These are phyloP conservation scores for Bonia amplexicaulis DNA, from an alignment of 176 grass and related monocot species.

Conservation along the genomic window DNA sequence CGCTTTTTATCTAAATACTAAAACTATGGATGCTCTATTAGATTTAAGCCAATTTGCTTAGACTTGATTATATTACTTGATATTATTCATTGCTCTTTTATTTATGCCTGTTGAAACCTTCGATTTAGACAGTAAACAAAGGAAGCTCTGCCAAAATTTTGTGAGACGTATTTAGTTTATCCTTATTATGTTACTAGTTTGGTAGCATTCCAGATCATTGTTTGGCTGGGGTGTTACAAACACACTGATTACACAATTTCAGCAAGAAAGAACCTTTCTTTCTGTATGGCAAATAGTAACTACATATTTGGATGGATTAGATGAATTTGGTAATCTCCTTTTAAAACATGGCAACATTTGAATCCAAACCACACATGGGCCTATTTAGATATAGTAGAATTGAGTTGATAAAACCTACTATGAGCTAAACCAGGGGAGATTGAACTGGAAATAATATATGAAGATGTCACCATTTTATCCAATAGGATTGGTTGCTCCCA, in stretches of 20 bases:
- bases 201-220: too few species aligned
- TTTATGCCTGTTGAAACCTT: too few species aligned
- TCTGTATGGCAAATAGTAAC: not conserved
- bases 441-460: not conserved
- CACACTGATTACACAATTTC: not conserved
- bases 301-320: not conserved
- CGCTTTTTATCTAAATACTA: too few species aligned
- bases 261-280: not conserved
- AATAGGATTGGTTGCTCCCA: not conserved
- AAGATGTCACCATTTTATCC: not conserved
- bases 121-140: too few species aligned
- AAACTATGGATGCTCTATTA: too few species aligned
- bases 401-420: not conserved
- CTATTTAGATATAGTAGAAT: not conserved
- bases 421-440: not conserved
- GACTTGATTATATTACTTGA: too few species aligned
- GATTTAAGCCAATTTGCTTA: too few species aligned
- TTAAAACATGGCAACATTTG: not conserved
- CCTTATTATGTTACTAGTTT: too few species aligned
- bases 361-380: not conserved
- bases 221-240: too few species aligned
- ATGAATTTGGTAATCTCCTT: not conserved
- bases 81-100: too few species aligned
- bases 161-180: too few species aligned
- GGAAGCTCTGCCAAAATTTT: too few species aligned